Evolutionary conservation across 2,329 filamentous ascomycete genomes (phyloP), one percentile per base, ranked within the genome.

Genomic region (Pezicula neosporulosa): DNA sequence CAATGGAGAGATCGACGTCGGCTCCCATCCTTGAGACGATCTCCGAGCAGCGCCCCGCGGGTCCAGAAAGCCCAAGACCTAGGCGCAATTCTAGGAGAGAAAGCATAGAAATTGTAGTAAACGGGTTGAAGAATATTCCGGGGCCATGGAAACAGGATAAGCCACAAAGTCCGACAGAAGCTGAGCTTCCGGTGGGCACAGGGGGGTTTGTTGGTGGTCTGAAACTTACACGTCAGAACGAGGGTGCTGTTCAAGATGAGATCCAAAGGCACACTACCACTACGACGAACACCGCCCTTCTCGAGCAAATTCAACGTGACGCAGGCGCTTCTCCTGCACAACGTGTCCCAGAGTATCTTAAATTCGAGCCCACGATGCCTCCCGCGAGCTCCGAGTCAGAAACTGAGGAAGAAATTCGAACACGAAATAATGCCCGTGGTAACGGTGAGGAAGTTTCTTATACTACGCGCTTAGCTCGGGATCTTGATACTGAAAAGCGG

Each of bases 161-260:
- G 6, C 5, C 27, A 35, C n/a, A 15, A 24, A 19, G 18, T 27
- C 44, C 56, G 1, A 35, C 48, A 7, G 42, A 55, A 46, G 12
- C 30, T 33, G 54, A 56, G 36, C 28, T 19, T 16, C 43, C 30
- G n/a, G 39, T 48, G 3, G 38, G 35, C 3, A 47, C 30, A 43
- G 52, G 48, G 7, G 60, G 56, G 6, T 67, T 67, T 37, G 63
- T 66, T 39, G 65, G 64, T 16, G 65, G 65, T 24, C 38, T 66
- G 9, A 67, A 65, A 47, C 56, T 67, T 2, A 57, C 60, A 42
- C 54, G 61, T 27, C 59, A 56, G 6, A 55, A 60, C 43, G 59
- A 63, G 38, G 52, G 49, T n/a, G 42, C 50, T 27, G 41, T 52
- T 8, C 59, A 61, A 45, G 52, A 61, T 7, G 53, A 37, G 15